Percentiles rank a stretch among this genome's conserved stretches.
phyloP scores from a whole-genome alignment of 768 basidiomycete species.

The Lepiota brunneoincarnata region DNA sequence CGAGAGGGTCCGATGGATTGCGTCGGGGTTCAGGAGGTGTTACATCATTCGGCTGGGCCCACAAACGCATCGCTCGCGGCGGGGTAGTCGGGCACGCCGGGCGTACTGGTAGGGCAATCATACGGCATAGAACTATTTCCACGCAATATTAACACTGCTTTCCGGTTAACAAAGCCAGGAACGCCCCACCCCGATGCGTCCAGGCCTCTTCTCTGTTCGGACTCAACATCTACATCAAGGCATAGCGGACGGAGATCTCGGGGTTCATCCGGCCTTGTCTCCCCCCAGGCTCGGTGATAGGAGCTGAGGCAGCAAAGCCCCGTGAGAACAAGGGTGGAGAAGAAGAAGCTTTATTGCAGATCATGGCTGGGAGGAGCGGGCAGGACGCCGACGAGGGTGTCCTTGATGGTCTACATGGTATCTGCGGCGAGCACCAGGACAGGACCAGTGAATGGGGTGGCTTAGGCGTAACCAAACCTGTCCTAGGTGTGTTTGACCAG shows the following conservation, averaged over 20 bases:
- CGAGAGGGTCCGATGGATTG: slow-evolving; percentile 17
- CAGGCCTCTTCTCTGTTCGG: slow-evolving; percentile 29
- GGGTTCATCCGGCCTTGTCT: slow-evolving; percentile 26
- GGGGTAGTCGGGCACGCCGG: slow-evolving; percentile 11
- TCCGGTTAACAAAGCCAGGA: slow-evolving; percentile 21
- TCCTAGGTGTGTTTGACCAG: too few species aligned
- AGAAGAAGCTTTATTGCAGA: background rate
- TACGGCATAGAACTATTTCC: slow-evolving; percentile 24
- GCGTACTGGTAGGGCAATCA: slow-evolving; percentile 27
- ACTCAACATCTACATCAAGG: slow-evolving; percentile 24
- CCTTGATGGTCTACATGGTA: too few species aligned
- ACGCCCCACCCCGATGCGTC: slow-evolving; percentile 24
- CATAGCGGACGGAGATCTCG: slow-evolving; percentile 30
- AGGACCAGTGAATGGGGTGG: too few species aligned
- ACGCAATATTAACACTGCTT: background rate
- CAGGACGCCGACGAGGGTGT: background rate
- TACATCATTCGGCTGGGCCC: background rate
- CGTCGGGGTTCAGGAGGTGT: background rate
- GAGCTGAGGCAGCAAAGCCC: slow-evolving; percentile 6
- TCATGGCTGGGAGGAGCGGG: background rate
- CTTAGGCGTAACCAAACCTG: too few species aligned
- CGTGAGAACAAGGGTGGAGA: background rate
- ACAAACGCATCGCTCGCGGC: background rate
- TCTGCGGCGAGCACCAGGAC: too few species aligned
- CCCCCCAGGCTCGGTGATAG: slow-evolving; percentile 19